A percentile compares a stretch with the other conserved stretches of the same genome.
Evolutionary conservation across 441 rosid genomes (phyloP).

Genomic region (Populus trichocarpa): DNA sequence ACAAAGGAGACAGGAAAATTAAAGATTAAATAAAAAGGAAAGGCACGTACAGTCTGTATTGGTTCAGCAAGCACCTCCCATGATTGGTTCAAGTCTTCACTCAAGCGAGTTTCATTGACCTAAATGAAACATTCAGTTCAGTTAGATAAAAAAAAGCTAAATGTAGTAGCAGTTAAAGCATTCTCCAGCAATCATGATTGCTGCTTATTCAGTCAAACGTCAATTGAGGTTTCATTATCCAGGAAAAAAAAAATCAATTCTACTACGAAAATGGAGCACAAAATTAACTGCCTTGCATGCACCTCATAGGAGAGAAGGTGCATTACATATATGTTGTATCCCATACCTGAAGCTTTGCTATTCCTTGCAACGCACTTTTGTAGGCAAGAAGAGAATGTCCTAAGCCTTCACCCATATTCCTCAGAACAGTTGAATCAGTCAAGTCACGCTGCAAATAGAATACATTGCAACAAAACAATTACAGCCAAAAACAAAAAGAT

Average conservation of each 20-base stretch:
- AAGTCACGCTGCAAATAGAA: constrained; percentile 71
- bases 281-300: not conserved
- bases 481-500: constrained; percentile 7
- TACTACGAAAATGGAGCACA: not conserved
- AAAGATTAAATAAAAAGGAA: not conserved
- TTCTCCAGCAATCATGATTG: not conserved
- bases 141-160: not conserved
- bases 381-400: constrained; percentile 95
- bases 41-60: constrained; percentile 67
- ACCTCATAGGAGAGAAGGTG: constrained; percentile 1
- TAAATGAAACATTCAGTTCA: constrained; percentile 18
- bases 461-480: constrained; percentile 6
- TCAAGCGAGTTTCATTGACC: constrained; percentile 76
- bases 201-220: not conserved
- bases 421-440: constrained; percentile 89
- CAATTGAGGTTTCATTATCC: not conserved
- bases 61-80: constrained; percentile 99
- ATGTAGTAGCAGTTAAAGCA: not conserved
- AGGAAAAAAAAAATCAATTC: not conserved
- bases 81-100: constrained; percentile 70
- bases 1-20: not conserved
- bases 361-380: constrained; percentile 81
- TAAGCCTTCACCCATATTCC: constrained; percentile 90
- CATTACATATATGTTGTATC: not conserved
- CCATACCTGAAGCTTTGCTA: constrained; percentile 80